Percentiles rank a stretch among this genome's conserved stretches.
phyloP scores from a whole-genome alignment of 2,329 filamentous ascomycete genomes.

The Apiospora arundinis region DNA sequence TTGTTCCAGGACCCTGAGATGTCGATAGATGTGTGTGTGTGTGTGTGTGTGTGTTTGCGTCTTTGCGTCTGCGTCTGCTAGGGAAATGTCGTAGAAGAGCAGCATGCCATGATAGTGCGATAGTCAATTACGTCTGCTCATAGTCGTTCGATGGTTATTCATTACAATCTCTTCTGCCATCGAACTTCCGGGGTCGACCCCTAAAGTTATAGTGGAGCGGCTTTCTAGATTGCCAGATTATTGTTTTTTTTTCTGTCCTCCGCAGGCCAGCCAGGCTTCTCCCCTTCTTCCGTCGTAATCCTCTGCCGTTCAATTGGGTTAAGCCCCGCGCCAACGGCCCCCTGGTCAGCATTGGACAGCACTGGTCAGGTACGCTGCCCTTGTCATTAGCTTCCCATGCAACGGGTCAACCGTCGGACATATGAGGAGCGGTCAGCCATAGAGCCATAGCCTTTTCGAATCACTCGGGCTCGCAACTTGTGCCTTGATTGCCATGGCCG shows the following conservation, averaged over 20 bases:
- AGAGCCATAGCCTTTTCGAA: background rate
- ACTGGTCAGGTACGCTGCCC: background rate
- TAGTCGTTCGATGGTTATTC: background rate
- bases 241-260: constrained; percentile 5
- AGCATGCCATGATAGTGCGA: constrained; percentile 9
- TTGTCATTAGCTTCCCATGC: background rate
- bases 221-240: constrained; percentile 8
- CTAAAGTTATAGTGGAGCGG: background rate
- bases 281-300: constrained; percentile 6
- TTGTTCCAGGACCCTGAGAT: background rate
- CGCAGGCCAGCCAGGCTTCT: too few species aligned
- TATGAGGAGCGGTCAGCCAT: constrained; percentile 6
- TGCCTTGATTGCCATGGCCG: constrained; percentile 1
- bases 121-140: constrained; percentile 13
- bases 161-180: constrained; percentile 11
- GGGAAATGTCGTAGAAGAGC: background rate
- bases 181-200: constrained; percentile 10
- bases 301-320: background rate
- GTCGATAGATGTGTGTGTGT: background rate
- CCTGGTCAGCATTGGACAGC: background rate
- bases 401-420: constrained; percentile 13
- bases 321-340: constrained; percentile 1
- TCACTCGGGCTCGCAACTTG: background rate
- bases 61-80: too few species aligned
- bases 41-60: too few species aligned